Percentiles rank a stretch among this genome's conserved stretches.
Evolutionary conservation across 208 protist genomes (phyloP).

Genomic region (Crithidia sp.): DNA sequence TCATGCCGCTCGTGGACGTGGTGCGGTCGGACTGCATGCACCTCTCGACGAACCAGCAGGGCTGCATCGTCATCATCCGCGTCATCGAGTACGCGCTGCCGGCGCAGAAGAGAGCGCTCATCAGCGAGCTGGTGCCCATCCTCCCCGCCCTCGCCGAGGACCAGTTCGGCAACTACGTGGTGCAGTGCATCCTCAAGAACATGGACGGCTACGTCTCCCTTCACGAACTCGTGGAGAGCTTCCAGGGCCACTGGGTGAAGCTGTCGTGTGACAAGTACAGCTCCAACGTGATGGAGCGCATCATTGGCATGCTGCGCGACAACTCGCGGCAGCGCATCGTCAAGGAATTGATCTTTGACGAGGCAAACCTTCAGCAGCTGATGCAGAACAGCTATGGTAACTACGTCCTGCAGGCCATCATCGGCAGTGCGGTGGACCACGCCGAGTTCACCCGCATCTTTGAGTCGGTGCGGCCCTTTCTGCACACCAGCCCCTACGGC

Average conservation of each 20-base stretch:
- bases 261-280: constrained; percentile 89
- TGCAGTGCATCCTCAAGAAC: constrained; percentile 85
- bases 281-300: constrained; percentile 90
- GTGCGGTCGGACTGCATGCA: constrained; percentile 47
- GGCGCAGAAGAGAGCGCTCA: constrained; percentile 53
- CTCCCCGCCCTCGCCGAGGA: constrained; percentile 70
- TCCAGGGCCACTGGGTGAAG: constrained; percentile 63
- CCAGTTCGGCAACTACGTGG: constrained; percentile 91
- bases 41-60: constrained; percentile 76
- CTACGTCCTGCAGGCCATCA: constrained; percentile 87
- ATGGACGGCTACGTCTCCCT: constrained; percentile 45
- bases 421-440: constrained; percentile 53
- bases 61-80: constrained; percentile 83
- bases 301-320: constrained; percentile 55
- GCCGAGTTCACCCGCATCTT: constrained; percentile 59
- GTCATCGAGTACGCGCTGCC: constrained; percentile 68
- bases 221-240: constrained; percentile 45
- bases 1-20: constrained; percentile 64
- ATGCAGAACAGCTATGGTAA: constrained; percentile 87
- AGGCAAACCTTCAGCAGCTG: constrained; percentile 56
- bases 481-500: constrained; percentile 76
- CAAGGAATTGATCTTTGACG: constrained; percentile 68
- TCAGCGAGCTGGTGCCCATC: constrained; percentile 59
- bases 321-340: constrained; percentile 49
- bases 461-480: constrained; percentile 41